These are phyloP conservation scores for Artemisia tridentata DNA, from an alignment of 129 eudicot genomes.

Conservation along the genomic window DNA sequence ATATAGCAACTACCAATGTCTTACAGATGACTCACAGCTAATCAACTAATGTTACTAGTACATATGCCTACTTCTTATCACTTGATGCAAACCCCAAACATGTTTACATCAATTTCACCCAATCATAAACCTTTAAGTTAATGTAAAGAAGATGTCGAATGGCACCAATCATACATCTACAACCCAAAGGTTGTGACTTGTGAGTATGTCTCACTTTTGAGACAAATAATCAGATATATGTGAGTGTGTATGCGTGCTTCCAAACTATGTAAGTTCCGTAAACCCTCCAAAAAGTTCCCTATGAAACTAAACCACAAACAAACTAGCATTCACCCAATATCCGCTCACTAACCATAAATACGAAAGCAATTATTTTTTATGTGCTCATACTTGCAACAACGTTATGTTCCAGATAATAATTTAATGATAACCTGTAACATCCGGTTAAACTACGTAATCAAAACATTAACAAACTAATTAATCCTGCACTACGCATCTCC, in stretches of 20 bases:
- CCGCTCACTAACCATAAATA: not conserved
- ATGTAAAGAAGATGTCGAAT: not conserved
- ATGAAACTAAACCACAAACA: not conserved
- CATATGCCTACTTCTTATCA: conserved; percentile 1
- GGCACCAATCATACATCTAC: not conserved
- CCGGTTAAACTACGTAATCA: too few species aligned
- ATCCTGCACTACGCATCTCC: too few species aligned
- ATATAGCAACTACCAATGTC: not conserved
- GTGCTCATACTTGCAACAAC: too few species aligned
- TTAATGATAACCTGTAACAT: too few species aligned
- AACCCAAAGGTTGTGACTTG: not conserved
- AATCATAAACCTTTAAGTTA: not conserved
- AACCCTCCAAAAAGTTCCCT: not conserved
- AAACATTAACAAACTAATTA: too few species aligned
- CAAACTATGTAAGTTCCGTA: not conserved
- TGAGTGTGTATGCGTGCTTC: not conserved
- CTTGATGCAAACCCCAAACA: conserved; percentile 7
- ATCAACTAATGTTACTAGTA: not conserved
- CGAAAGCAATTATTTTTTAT: too few species aligned
- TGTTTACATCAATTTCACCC: conserved; percentile 1
- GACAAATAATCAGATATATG: not conserved
- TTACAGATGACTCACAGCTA: not conserved
- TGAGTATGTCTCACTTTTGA: not conserved
- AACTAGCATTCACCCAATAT: not conserved
- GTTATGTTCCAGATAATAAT: too few species aligned